A percentile compares a stretch with the other conserved stretches of the same genome.
Conservation (phyloP, 78 protist genomes). For the Protostelium mycophagum region DNA sequence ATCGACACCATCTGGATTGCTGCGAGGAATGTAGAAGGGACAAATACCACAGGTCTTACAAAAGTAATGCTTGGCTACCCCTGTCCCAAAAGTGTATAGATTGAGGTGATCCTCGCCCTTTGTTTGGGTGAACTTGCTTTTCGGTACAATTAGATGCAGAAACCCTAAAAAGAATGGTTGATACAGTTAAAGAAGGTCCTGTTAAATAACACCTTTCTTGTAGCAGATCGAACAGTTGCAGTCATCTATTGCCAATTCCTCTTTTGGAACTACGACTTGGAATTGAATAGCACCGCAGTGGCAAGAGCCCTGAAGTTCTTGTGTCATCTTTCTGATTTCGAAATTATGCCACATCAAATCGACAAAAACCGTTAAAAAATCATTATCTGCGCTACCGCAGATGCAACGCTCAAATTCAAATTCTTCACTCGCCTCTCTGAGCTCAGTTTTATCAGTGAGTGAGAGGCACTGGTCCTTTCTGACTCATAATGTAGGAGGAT, state of each 20-base stretch:
- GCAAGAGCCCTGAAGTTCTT: background rate
- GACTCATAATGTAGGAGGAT: too few relatives aligned
- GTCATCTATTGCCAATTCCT: slow-evolving; percentile 9
- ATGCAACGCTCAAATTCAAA: too few relatives aligned
- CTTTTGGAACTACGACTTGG: background rate
- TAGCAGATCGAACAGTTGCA: slow-evolving; percentile 51
- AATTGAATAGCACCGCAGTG: background rate
- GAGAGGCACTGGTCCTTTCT: too few relatives aligned
- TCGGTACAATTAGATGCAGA: background rate
- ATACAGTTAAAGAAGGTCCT: too few relatives aligned
- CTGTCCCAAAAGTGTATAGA: slow-evolving; percentile 4
- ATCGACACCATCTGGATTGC: slow-evolving; percentile 45
- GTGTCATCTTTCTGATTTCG: too few relatives aligned
- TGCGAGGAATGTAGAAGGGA: slow-evolving; percentile 36
- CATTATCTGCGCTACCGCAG: too few relatives aligned
- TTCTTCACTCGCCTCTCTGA: too few relatives aligned
- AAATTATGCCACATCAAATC: too few relatives aligned
- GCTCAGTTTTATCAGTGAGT: too few relatives aligned
- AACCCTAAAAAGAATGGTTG: too few relatives aligned
- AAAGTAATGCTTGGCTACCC: slow-evolving; percentile 25
- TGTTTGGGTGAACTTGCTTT: background rate
- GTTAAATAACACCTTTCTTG: slow-evolving; percentile 3
- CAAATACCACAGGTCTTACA: slow-evolving; percentile 39
- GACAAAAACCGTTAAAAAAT: too few relatives aligned
- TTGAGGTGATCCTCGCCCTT: slow-evolving; percentile 10